Evolutionary conservation across 1,284 basidiomycete genomes (phyloP).

Genomic region (Puccinia coronata): DNA sequence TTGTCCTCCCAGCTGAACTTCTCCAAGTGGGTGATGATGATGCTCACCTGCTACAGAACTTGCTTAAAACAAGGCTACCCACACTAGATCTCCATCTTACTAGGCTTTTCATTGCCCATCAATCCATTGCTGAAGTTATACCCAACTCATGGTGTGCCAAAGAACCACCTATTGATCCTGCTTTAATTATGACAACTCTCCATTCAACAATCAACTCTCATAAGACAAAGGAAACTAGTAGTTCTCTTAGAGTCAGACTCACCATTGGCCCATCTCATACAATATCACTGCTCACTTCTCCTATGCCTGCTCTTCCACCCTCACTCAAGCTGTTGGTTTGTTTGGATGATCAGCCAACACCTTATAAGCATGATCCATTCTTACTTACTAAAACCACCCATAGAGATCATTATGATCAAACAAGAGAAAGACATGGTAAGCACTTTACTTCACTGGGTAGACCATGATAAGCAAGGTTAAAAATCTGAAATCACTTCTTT

Average conservation of each 20-base stretch:
- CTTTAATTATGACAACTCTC: neutral
- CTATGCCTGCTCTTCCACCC: neutral
- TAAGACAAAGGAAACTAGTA: no score
- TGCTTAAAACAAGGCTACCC: no score
- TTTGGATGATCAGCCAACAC: conserved; percentile 31
- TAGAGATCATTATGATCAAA: conserved; percentile 32
- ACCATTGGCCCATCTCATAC: conserved; percentile 14
- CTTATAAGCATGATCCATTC: conserved; percentile 20
- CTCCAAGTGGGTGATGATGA: no score
- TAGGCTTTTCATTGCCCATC: conserved; percentile 4
- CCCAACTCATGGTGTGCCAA: conserved; percentile 38
- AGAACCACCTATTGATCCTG: neutral
- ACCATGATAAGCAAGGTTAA: neutral
- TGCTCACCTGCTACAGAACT: no score
- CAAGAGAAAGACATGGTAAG: conserved; percentile 27
- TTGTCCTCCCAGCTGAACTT: neutral
- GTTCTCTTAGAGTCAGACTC: conserved; percentile 21
- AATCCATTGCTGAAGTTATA: neutral
- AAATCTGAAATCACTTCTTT: neutral
- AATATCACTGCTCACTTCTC: neutral
- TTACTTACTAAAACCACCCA: conserved; percentile 31
- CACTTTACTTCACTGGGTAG: neutral
- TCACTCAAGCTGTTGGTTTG: neutral
- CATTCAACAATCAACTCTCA: neutral
- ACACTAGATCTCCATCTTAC: conserved; percentile 17